phyloP scores from a whole-genome alignment of 2,329 filamentous ascomycete species.

The Colletotrichum sp. region DNA sequence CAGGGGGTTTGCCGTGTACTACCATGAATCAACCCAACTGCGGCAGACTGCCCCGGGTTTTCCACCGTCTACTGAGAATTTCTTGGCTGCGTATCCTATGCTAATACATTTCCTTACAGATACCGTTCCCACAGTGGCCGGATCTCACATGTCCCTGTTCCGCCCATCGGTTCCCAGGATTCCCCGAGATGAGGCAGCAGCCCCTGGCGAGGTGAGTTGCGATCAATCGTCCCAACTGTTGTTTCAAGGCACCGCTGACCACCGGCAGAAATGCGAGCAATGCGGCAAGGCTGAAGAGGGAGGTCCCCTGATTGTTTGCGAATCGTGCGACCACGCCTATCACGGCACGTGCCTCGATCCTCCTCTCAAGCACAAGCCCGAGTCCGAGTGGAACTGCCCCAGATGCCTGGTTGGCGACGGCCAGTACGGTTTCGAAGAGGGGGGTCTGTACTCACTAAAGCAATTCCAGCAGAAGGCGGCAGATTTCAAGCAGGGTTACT shows the following conservation, averaged over 20 bases:
- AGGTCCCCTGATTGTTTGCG: conserved; percentile 77
- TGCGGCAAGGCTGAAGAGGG: conserved; percentile 82
- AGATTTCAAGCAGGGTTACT: conserved; percentile 94
- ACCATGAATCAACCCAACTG: conserved; percentile 9
- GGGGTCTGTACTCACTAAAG: conserved; percentile 90
- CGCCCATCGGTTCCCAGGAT: conserved; percentile 78
- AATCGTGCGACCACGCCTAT: conserved; percentile 88
- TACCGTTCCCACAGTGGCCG: conserved; percentile 83
- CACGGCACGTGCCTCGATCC: conserved; percentile 91
- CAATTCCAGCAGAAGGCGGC: conserved; percentile 97
- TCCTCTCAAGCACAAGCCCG: conserved; percentile 76
- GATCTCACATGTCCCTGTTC: conserved; percentile 95
- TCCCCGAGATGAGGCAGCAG: conserved; percentile 56
- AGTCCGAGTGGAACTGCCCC: conserved; percentile 94
- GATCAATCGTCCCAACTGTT: not conserved
- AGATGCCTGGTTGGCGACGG: conserved; percentile 94
- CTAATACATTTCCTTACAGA: conserved; percentile 45
- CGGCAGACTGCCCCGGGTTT: not conserved
- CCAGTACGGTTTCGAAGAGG: conserved; percentile 97
- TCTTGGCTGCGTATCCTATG: not conserved
- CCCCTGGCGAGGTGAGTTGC: conserved; percentile 47
- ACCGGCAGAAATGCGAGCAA: conserved; percentile 76
- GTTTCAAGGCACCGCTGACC: conserved; percentile 21
- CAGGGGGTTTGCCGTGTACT: conserved; percentile 23
- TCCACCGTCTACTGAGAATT: not conserved